Evolutionary conservation across 2,329 filamentous ascomycete genomes (phyloP), one percentile per base, ranked within the genome.

Genomic region (Sclerotinia borealis): DNA sequence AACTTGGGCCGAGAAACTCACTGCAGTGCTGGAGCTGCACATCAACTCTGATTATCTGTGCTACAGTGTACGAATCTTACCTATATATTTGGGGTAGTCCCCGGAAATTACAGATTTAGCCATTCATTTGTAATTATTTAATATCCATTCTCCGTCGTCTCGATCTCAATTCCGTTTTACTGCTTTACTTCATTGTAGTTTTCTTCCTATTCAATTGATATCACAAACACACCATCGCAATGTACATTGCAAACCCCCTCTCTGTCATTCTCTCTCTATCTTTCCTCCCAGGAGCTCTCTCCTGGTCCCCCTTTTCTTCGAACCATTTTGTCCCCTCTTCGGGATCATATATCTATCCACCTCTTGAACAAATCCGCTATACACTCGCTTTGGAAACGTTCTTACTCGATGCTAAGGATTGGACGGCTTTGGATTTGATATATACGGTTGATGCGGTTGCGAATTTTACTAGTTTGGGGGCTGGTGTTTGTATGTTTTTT

Each of bases 301-400:
- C 45, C 8, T 29, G 22, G 36, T 41, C 47, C 13, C 25, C 25
- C 4, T 15, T 51, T 10, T n/a, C 31, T 31, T 25, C 27, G 11
- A 4, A 22, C 6, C 17, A 50, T 13, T 22, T 3, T 2, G 2
- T 34, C 2, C 5, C 17, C 11, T n/a, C 54, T 10, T 17, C 19
- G 8, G 17, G 10, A 34, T n/a, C 54, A 50, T 51, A 60, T 17
- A 39, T n/a, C 5, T 60, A 60, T 22, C 8, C 58, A 7, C 43
- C 50, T n/a, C 22, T 61, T 17, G 59, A 61, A 45, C 59, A 61
- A 37, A 61, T 61, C 22, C 59, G 59, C 41, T 61, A 61, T 11
- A 61, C 59, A 7, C 49, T 61, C 17, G 29, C 49, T 34, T 15
- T 41, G 7, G 59, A 61, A 17, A 61, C 59, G 1, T 61, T 61